Percentiles rank a stretch among this genome's conserved stretches.
phyloP scores from a whole-genome alignment of 2,329 filamentous ascomycete genomes.

The Fusarium heterosporum region DNA sequence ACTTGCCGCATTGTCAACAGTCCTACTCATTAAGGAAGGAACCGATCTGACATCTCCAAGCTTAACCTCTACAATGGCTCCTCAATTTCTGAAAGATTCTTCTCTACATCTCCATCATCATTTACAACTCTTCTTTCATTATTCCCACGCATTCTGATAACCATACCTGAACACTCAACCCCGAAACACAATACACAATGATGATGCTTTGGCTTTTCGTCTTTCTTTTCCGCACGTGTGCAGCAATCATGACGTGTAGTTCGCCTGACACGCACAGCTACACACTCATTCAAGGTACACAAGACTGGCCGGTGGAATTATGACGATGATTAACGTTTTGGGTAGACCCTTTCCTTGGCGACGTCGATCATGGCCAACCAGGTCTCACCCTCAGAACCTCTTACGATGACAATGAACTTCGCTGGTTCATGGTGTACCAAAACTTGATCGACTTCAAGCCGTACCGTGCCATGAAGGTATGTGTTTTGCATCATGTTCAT shows the following conservation, averaged over 20 bases:
- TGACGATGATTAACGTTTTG: not conserved
- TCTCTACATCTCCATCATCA: not conserved
- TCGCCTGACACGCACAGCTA: conserved; percentile 18
- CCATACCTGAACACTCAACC: not conserved
- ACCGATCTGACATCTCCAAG: not conserved
- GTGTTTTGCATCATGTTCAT: not conserved
- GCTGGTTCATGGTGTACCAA: conserved; percentile 41
- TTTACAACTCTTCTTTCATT: not conserved
- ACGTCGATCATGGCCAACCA: conserved; percentile 30
- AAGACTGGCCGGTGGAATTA: not conserved
- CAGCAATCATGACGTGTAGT: not conserved
- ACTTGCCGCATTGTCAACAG: not conserved
- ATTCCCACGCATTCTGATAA: not conserved
- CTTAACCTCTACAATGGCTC: not conserved
- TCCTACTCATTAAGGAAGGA: not conserved
- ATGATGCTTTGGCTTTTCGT: not conserved
- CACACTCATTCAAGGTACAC: conserved; percentile 27
- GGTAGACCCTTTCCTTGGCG: conserved; percentile 36
- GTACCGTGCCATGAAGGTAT: conserved; percentile 37
- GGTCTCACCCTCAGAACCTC: conserved; percentile 18
- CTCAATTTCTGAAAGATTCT: not conserved
- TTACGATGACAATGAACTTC: conserved; percentile 12
- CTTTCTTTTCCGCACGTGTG: not conserved
- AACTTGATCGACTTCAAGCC: conserved; percentile 39
- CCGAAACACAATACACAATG: not conserved